Percentiles rank a stretch among this genome's conserved stretches.
Conservation (phyloP, 2,329 filamentous ascomycete species). For the Calonectria henricotiae region DNA sequence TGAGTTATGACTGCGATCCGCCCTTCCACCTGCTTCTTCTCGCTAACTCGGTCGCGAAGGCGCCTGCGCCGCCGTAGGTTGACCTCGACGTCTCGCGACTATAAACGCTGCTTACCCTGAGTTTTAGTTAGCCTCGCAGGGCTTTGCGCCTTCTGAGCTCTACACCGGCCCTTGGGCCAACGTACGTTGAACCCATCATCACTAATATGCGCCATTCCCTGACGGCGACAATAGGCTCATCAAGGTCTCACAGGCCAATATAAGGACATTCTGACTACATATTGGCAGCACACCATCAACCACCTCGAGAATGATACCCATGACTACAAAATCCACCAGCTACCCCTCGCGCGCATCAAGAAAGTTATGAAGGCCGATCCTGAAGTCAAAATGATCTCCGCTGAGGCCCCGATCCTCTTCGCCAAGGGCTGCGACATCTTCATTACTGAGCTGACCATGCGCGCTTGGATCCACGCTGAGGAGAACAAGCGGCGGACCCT, state of each 20-base stretch:
- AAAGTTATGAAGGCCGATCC: conserved; percentile 99
- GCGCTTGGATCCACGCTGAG: conserved; percentile 98
- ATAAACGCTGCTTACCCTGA: conserved; percentile 34
- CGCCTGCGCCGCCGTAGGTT: conserved; percentile 65
- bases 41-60: conserved; percentile 56
- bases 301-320: conserved; percentile 95
- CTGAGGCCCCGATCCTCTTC: conserved; percentile 97
- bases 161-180: conserved; percentile 98
- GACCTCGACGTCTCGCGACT: conserved; percentile 24
- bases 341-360: conserved; percentile 98
- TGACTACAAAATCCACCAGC: conserved; percentile 98
- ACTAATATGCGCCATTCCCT: neutral
- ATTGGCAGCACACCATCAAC: conserved; percentile 99
- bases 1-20: conserved; percentile 60
- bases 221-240: conserved; percentile 77
- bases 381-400: conserved; percentile 99
- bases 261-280: conserved; percentile 97
- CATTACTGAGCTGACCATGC: conserved; percentile 99
- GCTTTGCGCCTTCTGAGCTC: conserved; percentile 92
- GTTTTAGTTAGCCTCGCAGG: conserved; percentile 84
- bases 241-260: conserved; percentile 94
- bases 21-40: conserved; percentile 14
- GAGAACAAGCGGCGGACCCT: conserved; percentile 98
- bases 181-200: conserved; percentile 68
- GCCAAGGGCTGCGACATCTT: conserved; percentile 99